Conservation (phyloP, 2,329 filamentous ascomycete species). For the Cercospora nicotianae region DNA sequence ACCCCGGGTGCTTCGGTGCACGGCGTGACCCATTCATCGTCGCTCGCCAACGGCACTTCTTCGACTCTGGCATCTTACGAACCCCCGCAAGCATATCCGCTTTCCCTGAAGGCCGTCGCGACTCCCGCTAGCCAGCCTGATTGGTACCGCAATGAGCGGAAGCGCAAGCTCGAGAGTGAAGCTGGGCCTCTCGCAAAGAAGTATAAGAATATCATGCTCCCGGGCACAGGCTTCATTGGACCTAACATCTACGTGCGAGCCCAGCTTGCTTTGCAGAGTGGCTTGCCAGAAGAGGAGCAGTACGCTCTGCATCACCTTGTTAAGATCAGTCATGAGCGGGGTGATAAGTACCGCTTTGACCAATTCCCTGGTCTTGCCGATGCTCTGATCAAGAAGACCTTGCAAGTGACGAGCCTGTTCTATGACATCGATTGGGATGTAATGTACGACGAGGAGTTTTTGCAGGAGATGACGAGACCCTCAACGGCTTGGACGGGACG, state of each 20-base stretch:
- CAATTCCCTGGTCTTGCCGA: constrained; percentile 87
- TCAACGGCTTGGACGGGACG: constrained; percentile 68
- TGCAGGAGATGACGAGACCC: constrained; percentile 54
- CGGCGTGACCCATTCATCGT: constrained; percentile 41
- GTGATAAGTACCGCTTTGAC: constrained; percentile 94
- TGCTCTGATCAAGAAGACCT: constrained; percentile 78
- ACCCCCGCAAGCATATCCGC: constrained; percentile 60
- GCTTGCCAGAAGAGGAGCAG: constrained; percentile 77
- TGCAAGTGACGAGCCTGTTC: constrained; percentile 76
- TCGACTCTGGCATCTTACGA: constrained; percentile 68
- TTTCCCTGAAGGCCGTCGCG: constrained; percentile 70
- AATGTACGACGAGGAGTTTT: constrained; percentile 62
- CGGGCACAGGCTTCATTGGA: constrained; percentile 64
- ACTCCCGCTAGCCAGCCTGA: constrained; percentile 73
- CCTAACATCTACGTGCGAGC: constrained; percentile 91
- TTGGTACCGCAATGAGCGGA: constrained; percentile 62
- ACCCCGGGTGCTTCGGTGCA: constrained; percentile 53
- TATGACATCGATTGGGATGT: constrained; percentile 81
- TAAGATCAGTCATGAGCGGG: constrained; percentile 90
- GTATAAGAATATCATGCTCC: constrained; percentile 57
- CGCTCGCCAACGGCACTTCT: constrained; percentile 35
- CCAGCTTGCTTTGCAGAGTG: constrained; percentile 77
- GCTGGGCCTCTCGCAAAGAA: constrained; percentile 47
- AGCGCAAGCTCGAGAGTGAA: constrained; percentile 46
- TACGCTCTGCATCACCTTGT: constrained; percentile 92